Base-by-base conservation (phyloP, 306 rosid genomes). In the Coriaria nepalensis region DNA sequence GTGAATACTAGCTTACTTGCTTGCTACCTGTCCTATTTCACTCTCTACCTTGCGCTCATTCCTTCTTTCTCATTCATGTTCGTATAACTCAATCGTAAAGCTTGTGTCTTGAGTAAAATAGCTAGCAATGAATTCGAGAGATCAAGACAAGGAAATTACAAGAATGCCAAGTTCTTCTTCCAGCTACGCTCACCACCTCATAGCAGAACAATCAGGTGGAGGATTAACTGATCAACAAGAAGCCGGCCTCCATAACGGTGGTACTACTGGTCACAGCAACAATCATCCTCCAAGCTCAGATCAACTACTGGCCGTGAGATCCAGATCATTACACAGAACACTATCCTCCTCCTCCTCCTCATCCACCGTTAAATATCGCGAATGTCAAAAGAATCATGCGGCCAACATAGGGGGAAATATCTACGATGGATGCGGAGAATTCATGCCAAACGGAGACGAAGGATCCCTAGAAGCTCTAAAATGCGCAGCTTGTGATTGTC, bases 351-450 rank as follows among this genome's bases (percentile, higher is more conserved):
- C 5, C 10, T 39, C 33, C 10, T 54, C 39, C 40, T 36, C 5
- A 2, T 2, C 45, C 5, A 37, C 42, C 2, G 56, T 63, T 10
- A 49, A 64, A 32, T 75, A 70, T 46, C 53, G 76, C 2, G 80
- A 74, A 20, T 74, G 80, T 45, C 68, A 65, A 7, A 74, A 70
- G 65, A 74, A 74, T 56, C 80, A 74, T 65, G 80, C 77, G n/a
- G 80, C 77, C 7, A 69, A 50, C 65, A 49, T 55, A 7, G 80
- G 80, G 8, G 80, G 80, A 1, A 69, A 59, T 13, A 71, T 70
- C 12, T 74, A 45, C 52, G 80, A 74, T 29, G 80, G 80, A 4
- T 74, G 80, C 39, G 80, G 80, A 0, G 80, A 74, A 73, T 74
- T 74, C 72, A 74, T 74, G 77, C 80, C 80, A 14, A 66, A 68